phyloP scores from a whole-genome alignment of 768 basidiomycete species.

The Tulasnella sp. region DNA sequence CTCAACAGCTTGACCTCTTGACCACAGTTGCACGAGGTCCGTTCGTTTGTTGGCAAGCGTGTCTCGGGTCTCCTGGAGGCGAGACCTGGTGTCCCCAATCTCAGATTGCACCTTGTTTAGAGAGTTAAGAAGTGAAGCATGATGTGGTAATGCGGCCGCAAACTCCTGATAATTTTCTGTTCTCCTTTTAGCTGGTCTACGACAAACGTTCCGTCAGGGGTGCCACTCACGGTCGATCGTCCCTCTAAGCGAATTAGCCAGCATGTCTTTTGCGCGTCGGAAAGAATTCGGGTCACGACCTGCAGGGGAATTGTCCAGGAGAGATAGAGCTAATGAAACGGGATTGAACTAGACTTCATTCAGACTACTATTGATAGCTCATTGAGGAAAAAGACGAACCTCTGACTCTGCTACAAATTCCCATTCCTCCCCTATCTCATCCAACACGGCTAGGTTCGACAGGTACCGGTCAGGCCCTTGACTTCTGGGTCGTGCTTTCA shows the following conservation, averaged over 20 bases:
- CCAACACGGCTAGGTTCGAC: slow-evolving; percentile 61
- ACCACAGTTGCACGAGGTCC: slow-evolving; percentile 87
- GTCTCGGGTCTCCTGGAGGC: slow-evolving; percentile 76
- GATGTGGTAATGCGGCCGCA: slow-evolving; percentile 89
- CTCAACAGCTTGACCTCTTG: slow-evolving; percentile 82
- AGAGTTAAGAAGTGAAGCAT: slow-evolving; percentile 70
- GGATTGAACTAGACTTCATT: slow-evolving; percentile 70
- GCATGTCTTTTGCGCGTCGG: slow-evolving; percentile 65
- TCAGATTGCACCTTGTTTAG: slow-evolving; percentile 71
- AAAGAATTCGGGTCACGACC: slow-evolving; percentile 79
- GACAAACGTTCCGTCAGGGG: slow-evolving; percentile 6
- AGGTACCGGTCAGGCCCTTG: neutral
- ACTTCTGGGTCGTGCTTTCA: neutral
- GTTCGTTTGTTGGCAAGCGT: slow-evolving; percentile 74
- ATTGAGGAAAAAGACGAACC: slow-evolving; percentile 37
- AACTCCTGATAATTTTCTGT: slow-evolving; percentile 93
- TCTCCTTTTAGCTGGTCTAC: slow-evolving; percentile 29
- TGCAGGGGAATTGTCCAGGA: slow-evolving; percentile 70
- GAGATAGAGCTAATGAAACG: slow-evolving; percentile 85
- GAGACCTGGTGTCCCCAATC: slow-evolving; percentile 62
- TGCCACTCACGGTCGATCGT: slow-evolving; percentile 75
- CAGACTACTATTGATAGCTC: neutral
- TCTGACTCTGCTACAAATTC: slow-evolving; percentile 79
- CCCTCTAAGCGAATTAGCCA: slow-evolving; percentile 76
- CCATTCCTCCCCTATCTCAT: slow-evolving; percentile 87